Percentiles rank a stretch among this genome's conserved stretches.
phyloP scores from a whole-genome alignment of 208 protist genomes.

The Zelonia costaricensis region DNA sequence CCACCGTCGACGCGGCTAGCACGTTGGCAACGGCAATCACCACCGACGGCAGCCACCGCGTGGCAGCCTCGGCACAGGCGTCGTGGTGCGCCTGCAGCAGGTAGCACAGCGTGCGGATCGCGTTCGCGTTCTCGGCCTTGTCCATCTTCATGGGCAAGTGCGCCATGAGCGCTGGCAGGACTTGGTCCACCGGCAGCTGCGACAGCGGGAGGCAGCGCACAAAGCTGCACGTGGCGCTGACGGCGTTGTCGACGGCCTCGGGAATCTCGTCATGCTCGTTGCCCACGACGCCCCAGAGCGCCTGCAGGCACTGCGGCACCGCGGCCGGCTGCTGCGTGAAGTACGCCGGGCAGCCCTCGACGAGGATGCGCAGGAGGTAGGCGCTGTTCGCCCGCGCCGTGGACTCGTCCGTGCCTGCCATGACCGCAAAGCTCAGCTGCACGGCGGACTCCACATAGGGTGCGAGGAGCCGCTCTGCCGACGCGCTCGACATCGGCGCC shows the following conservation, averaged over 20 bases:
- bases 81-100: conserved; percentile 27
- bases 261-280: conserved; percentile 60
- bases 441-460: conserved; percentile 55
- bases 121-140: conserved; percentile 77
- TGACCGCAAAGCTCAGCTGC: conserved; percentile 41
- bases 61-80: conserved; percentile 20
- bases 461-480: conserved; percentile 31
- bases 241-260: conserved; percentile 83
- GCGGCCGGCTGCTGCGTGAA: conserved; percentile 22
- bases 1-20: conserved; percentile 47
- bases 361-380: conserved; percentile 60
- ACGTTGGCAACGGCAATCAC: conserved; percentile 40
- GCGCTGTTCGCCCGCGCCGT: conserved; percentile 64
- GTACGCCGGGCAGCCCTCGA: conserved; percentile 51
- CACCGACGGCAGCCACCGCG: conserved; percentile 39
- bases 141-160: conserved; percentile 81
- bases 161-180: conserved; percentile 55
- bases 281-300: conserved; percentile 37
- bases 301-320: conserved; percentile 36
- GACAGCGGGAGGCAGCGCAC: conserved; percentile 49
- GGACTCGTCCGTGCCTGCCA: conserved; percentile 66
- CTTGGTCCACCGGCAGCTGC: conserved; percentile 26
- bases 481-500: conserved; percentile 1
- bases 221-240: conserved; percentile 80
- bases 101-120: conserved; percentile 47